Base-by-base conservation (phyloP, 2,329 filamentous ascomycete genomes). In the Neofusicoccum cordaticola region DNA sequence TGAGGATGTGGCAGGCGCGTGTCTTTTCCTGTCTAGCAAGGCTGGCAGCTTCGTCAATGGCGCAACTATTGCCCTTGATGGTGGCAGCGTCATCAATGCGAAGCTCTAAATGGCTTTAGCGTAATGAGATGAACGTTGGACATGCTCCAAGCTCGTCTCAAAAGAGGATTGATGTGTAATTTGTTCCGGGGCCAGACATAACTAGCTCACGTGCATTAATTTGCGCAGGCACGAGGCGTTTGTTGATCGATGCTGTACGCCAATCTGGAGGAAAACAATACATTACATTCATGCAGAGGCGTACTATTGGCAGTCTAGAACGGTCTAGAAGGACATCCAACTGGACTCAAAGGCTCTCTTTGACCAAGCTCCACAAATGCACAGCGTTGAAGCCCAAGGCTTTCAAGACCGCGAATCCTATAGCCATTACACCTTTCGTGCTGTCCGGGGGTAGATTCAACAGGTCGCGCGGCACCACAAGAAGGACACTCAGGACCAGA, bases 1-100 rank as follows among this genome's bases (percentile, higher is more conserved):
- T 0, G 78, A 88, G 72, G 90, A 93, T 74, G 87, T 91, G 3
- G 89, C 89, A 0, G 90, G 90, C 0, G 83, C 89, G 11, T 91
- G 89, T 73, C 76, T 93, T 64, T 93, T 89, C 76, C 75, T 93
- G 72, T 82, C 84, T 44, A 90, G 88, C 70, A 80, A 84, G 63
- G 90, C 90, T 1, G 90, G 90, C 0, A 72, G 74, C 1, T 80
- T 72, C 69, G 76, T 80, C 0, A 80, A 79, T 67, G 78, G 78
- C 1, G 77, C 78, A 15, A 79, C 78, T n/a, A 77, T 80, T 70
- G 69, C 77, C 44, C 44, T 80, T 63, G 78, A 80, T 68, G 78
- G 78, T 0, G 78, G 78, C 5, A 75, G 71, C 47, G 68, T 79
- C 4, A 72, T 79, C 31, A 66, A 66, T 15, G 69, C 75, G 0